A percentile compares a stretch with the other conserved stretches of the same genome.
These are phyloP conservation scores for Curvularia eragrostidis DNA, from an alignment of 2,329 filamentous ascomycete species.

Conservation along the genomic window DNA sequence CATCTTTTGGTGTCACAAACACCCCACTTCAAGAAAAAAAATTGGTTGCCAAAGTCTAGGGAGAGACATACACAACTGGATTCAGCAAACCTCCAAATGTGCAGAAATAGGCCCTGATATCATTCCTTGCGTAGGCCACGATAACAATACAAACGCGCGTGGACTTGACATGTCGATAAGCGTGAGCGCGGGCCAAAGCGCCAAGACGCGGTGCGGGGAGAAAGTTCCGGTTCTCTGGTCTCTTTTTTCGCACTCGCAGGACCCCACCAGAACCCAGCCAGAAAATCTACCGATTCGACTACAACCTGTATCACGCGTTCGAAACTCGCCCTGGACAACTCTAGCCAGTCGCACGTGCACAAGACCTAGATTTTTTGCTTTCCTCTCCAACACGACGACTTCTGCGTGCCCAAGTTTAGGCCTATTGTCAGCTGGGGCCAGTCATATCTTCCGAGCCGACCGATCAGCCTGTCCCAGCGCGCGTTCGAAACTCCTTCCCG, in stretches of 20 bases:
- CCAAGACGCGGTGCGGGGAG: slow-evolving; percentile 15
- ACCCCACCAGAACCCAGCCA: slow-evolving; percentile 23
- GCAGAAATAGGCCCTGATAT: not conserved
- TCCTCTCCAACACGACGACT: not conserved
- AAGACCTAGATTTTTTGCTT: slow-evolving; percentile 1
- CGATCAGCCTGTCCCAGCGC: slow-evolving; percentile 13
- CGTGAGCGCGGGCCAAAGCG: slow-evolving; percentile 10
- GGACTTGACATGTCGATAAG: slow-evolving; percentile 1
- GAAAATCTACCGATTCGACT: slow-evolving; percentile 19
- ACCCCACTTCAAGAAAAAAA: not conserved
- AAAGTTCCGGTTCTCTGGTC: slow-evolving; percentile 8
- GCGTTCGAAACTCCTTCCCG: slow-evolving; percentile 33
- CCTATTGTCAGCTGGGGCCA: slow-evolving; percentile 11
- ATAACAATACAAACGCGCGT: not conserved
- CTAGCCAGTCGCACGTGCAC: not conserved
- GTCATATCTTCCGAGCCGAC: slow-evolving; percentile 11
- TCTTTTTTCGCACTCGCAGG: slow-evolving; percentile 16
- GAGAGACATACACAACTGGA: not conserved
- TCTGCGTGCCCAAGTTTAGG: not conserved
- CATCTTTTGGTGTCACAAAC: slow-evolving; percentile 18
- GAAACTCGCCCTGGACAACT: slow-evolving; percentile 12
- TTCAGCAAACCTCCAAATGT: not conserved
- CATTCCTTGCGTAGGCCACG: not conserved
- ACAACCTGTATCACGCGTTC: slow-evolving; percentile 19
- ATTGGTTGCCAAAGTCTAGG: not conserved